A percentile compares a stretch with the other conserved stretches of the same genome.
Evolutionary conservation across 1,284 basidiomycete genomes (phyloP).

Genomic region (Rhodotorula sp.): DNA sequence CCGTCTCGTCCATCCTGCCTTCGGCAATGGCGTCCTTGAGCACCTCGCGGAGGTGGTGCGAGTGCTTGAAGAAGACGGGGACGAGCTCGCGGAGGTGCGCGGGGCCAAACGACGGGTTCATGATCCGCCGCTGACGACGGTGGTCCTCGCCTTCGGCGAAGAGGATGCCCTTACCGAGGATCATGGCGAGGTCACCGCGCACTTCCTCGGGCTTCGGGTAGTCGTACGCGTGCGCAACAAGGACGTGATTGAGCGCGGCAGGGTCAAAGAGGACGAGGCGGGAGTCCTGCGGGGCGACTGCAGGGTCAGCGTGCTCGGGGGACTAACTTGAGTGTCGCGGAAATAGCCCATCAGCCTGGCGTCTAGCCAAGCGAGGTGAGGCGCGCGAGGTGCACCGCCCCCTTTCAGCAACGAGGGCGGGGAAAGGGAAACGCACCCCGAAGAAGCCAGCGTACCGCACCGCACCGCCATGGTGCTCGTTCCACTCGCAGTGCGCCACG

Average conservation of each 20-base stretch:
- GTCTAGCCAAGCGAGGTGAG: no score
- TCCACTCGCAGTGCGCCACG: conserved; percentile 55
- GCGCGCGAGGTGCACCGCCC: conserved; percentile 41
- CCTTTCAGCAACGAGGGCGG: conserved; percentile 33
- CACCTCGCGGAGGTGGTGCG: conserved; percentile 48
- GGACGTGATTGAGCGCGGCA: conserved; percentile 62
- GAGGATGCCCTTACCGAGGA: conserved; percentile 50
- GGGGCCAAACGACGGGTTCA: conserved; percentile 62
- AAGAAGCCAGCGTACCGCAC: conserved; percentile 62
- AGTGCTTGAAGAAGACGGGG: conserved; percentile 67
- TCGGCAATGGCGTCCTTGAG: conserved; percentile 4
- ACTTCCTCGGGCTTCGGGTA: conserved; percentile 70
- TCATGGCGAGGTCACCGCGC: conserved; percentile 57
- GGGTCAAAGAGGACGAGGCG: conserved; percentile 65
- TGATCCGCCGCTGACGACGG: conserved; percentile 39
- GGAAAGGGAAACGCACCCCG: neutral
- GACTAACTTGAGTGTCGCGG: no score
- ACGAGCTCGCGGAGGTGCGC: conserved; percentile 61
- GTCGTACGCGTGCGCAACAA: conserved; percentile 61
- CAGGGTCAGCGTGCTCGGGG: no score
- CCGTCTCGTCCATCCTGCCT: conserved; percentile 19
- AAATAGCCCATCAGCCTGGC: neutral
- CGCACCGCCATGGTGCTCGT: conserved; percentile 57
- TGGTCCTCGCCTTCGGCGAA: conserved; percentile 52
- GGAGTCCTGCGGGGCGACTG: conserved; percentile 15